Base-by-base conservation (phyloP, 495 filamentous ascomycete species). In the Trichoderma gamsii region DNA sequence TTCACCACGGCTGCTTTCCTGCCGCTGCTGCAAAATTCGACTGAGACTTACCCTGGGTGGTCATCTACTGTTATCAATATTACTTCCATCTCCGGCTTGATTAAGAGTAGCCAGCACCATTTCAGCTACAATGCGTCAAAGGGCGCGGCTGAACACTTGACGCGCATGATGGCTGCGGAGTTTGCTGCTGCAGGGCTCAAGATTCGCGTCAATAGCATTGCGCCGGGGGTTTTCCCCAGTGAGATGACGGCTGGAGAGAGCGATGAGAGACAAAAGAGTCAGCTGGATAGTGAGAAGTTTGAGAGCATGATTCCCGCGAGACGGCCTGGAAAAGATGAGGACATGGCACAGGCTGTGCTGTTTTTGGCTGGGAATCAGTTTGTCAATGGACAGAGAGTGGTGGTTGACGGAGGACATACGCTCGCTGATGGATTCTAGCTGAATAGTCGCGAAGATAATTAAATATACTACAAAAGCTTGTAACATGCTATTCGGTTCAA, bases 121-220 rank as follows among this genome's bases (percentile, higher is more conserved):
- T 94, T 91, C 76, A 85, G 86, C 21, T 95, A 94, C 75, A 88
- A 85, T 70, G 84, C 85, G 12, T 86, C 80, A 73, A 95, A 95
- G 79, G 91, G 87, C 1, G 91, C 90, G 1, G 73, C 92, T 64
- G 82, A 88, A 69, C 91, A 95, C 72, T 72, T 95, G 67, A 87
- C 84, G 66, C 83, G 88, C 52, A 78, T 81, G 73, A 67, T 83
- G 67, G 78, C 79, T 1, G 71, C 65, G 27, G 80, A 83, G 71
- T 65, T 80, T 9, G 72, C 74, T 51, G 72, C 76, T 49, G 74
- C 76, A 41, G 70, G 70, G 0, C 63, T 71, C 56, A 63, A 65
- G 65, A 69, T 71, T 43, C 70, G 70, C 51, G 66, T 69, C 67
- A 67, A 67, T 41, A 65, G 70, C 51, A 65, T 71, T 15, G 67